These are phyloP conservation scores for Perilla frutescens DNA, from an alignment of 257 asterid species.

Conservation along the genomic window DNA sequence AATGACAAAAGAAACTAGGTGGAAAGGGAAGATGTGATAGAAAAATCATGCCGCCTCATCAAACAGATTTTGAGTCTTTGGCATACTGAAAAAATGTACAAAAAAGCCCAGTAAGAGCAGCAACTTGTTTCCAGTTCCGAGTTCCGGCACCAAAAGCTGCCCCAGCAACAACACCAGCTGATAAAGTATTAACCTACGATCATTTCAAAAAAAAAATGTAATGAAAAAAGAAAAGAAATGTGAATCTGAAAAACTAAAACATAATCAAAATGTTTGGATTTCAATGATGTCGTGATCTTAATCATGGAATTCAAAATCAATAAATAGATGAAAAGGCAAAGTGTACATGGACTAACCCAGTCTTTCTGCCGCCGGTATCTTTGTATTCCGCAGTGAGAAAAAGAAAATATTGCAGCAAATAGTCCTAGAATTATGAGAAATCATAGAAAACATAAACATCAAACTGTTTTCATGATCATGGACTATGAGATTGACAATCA, in stretches of 20 bases:
- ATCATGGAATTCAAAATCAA: conserved; percentile 4
- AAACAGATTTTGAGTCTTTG: conserved; percentile 51
- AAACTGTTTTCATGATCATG: conserved; percentile 13
- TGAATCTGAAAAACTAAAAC: conserved; percentile 4
- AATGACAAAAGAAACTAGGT: background rate
- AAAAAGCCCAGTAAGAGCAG: conserved; percentile 66
- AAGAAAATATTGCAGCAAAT: conserved; percentile 80
- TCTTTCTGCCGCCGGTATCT: conserved; percentile 76
- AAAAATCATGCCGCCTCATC: conserved; percentile 1
- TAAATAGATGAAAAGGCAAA: conserved; percentile 14
- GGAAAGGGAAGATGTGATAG: background rate
- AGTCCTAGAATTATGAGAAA: conserved; percentile 56
- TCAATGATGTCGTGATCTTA: background rate
- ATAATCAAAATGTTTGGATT: background rate
- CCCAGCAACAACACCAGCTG: conserved; percentile 85
- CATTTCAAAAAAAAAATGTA: background rate
- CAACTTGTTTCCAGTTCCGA: conserved; percentile 87
- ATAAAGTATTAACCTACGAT: conserved; percentile 65
- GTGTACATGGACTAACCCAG: conserved; percentile 70
- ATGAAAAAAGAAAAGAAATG: background rate
- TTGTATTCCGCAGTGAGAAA: conserved; percentile 79
- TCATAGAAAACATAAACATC: background rate
- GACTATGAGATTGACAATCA: background rate
- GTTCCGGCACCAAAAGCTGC: conserved; percentile 79
- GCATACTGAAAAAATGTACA: conserved; percentile 58